A percentile compares a stretch with the other conserved stretches of the same genome.
Evolutionary conservation across 257 asterid species (phyloP).

Genomic region (Solanum sitiens): DNA sequence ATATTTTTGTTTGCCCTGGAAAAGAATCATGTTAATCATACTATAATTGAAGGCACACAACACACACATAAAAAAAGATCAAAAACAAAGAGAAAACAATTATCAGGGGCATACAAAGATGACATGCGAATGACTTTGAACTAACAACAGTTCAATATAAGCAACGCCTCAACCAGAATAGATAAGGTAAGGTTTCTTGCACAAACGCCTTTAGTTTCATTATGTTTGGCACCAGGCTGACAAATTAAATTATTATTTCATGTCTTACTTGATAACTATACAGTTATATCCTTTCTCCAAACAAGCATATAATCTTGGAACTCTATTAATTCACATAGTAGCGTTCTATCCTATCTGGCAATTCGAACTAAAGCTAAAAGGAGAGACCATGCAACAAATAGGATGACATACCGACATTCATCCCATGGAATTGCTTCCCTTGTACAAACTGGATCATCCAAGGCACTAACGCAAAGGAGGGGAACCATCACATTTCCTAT

Average conservation of each 20-base stretch:
- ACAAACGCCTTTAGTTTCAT: not conserved
- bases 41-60: not conserved
- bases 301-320: not conserved
- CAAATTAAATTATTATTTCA: not conserved
- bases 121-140: not conserved
- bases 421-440: slow-evolving; percentile 94
- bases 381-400: not conserved
- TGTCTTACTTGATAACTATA: not conserved
- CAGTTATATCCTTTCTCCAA: not conserved
- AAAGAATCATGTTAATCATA: not conserved
- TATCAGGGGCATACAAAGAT: not conserved
- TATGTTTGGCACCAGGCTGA: not conserved
- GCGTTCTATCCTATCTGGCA: not conserved
- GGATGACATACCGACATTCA: slow-evolving; percentile 54
- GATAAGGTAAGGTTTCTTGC: not conserved
- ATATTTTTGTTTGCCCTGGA: slow-evolving; percentile 62
- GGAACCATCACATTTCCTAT: slow-evolving; percentile 71
- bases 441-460: slow-evolving; percentile 94
- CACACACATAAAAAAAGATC: not conserved
- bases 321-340: not conserved
- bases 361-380: not conserved
- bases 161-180: not conserved
- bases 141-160: not conserved
- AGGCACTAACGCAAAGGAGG: slow-evolving; percentile 71
- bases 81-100: not conserved